Conservation (phyloP, 2,329 filamentous ascomycete species). For the Aspergillus persii region DNA sequence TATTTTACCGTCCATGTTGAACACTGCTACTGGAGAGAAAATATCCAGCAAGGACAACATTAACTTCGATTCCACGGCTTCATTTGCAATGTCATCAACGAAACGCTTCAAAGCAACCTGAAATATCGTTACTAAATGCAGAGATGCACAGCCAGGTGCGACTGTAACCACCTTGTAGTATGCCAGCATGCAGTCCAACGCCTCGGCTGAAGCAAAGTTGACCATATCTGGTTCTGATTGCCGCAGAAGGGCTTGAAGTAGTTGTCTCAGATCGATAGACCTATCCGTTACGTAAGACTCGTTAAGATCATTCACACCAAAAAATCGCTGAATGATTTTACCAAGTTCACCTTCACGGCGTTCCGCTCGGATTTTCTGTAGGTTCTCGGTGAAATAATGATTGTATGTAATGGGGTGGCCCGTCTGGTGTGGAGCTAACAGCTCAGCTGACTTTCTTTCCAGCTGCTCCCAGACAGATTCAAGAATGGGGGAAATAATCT, state of each 20-base stretch:
- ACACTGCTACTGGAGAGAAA: slow-evolving; percentile 24
- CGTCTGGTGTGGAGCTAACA: slow-evolving; percentile 47
- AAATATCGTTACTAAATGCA: neutral
- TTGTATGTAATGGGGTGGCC: slow-evolving; percentile 39
- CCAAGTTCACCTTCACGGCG: slow-evolving; percentile 11
- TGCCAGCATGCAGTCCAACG: slow-evolving; percentile 43
- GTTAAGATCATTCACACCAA: slow-evolving; percentile 8
- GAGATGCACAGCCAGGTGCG: neutral
- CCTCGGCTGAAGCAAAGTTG: slow-evolving; percentile 37
- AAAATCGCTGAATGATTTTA: slow-evolving; percentile 11
- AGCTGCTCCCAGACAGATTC: slow-evolving; percentile 35
- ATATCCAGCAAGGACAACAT: slow-evolving; percentile 28
- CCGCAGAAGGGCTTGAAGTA: slow-evolving; percentile 19
- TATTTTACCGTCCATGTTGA: slow-evolving; percentile 17
- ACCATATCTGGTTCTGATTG: slow-evolving; percentile 36
- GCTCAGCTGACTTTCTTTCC: slow-evolving; percentile 42
- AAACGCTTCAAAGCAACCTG: slow-evolving; percentile 43
- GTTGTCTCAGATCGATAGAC: slow-evolving; percentile 8
- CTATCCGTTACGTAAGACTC: neutral
- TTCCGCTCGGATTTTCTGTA: slow-evolving; percentile 25
- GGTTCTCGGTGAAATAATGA: slow-evolving; percentile 34
- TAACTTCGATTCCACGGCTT: slow-evolving; percentile 38
- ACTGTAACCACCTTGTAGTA: slow-evolving; percentile 42
- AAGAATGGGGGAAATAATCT: slow-evolving; percentile 45
- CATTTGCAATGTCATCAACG: slow-evolving; percentile 40